phyloP scores from a whole-genome alignment of 2,329 filamentous ascomycete genomes.

The Penicillium sp. region DNA sequence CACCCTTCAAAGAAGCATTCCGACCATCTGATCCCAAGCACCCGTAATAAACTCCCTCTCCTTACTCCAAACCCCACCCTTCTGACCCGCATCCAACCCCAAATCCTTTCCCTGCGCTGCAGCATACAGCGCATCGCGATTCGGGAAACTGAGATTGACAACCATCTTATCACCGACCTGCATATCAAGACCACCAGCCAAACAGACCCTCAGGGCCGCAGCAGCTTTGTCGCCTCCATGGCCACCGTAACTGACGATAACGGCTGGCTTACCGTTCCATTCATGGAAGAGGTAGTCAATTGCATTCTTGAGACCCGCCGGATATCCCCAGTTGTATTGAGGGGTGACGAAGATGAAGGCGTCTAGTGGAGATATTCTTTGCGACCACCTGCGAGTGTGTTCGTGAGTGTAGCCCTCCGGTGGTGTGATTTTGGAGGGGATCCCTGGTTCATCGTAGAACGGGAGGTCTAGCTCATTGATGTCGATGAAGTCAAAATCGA shows the following conservation, averaged over 20 bases:
- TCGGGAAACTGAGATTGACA: background rate
- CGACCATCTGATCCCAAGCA: background rate
- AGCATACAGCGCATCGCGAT: background rate
- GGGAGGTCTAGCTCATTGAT: background rate
- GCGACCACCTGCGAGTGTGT: background rate
- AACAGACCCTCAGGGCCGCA: background rate
- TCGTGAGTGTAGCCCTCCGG: background rate
- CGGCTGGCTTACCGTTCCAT: constrained; percentile 55
- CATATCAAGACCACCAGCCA: background rate
- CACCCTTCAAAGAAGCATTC: background rate
- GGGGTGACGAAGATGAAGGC: constrained; percentile 46
- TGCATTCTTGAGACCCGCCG: constrained; percentile 59
- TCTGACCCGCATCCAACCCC: background rate
- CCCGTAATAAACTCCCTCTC: background rate
- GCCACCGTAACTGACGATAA: constrained; percentile 40
- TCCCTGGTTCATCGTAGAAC: background rate
- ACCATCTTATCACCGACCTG: background rate
- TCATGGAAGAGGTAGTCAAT: constrained; percentile 61
- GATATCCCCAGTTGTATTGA: constrained; percentile 56
- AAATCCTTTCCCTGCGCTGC: background rate
- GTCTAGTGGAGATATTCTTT: constrained; percentile 8
- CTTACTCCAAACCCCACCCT: background rate
- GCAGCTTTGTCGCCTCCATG: background rate
- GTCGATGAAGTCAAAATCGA: background rate
- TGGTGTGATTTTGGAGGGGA: background rate